Percentiles rank a stretch among this genome's conserved stretches.
Evolutionary conservation across 495 filamentous ascomycete species (phyloP).

Genomic region (Saxophila tyrrhenica): DNA sequence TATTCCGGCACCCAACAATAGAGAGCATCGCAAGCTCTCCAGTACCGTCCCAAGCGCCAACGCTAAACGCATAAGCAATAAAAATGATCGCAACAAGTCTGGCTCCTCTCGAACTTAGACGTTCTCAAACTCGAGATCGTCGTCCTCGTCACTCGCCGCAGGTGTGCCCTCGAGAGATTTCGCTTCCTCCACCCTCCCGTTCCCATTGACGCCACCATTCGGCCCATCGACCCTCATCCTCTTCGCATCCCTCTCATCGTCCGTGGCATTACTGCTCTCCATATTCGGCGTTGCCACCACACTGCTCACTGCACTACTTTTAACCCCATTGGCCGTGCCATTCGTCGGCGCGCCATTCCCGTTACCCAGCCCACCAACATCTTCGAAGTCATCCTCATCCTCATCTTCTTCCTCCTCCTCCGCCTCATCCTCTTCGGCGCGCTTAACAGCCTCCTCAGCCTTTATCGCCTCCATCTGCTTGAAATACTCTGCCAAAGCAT

Average conservation of each 20-base stretch:
- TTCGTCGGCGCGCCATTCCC: neutral
- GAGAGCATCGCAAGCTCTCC: no score
- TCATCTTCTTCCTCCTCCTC: constrained; percentile 37
- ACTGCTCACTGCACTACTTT: neutral
- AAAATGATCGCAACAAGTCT: no score
- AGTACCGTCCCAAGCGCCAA: no score
- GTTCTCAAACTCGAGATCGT: constrained; percentile 51
- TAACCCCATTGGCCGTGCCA: neutral
- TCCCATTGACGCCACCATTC: neutral
- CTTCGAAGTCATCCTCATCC: constrained; percentile 36
- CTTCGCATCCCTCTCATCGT: constrained; percentile 13
- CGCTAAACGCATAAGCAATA: no score
- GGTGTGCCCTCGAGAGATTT: constrained; percentile 5
- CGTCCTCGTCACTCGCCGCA: constrained; percentile 17
- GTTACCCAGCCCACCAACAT: neutral
- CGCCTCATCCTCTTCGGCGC: constrained; percentile 33
- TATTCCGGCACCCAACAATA: no score
- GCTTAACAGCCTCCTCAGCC: constrained; percentile 26
- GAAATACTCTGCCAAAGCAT: constrained; percentile 32
- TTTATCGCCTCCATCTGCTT: constrained; percentile 14
- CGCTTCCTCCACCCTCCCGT: neutral
- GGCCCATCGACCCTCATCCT: constrained; percentile 2
- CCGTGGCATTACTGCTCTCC: constrained; percentile 4
- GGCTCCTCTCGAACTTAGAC: no score
- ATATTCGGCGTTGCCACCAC: neutral